phyloP scores from a whole-genome alignment of 495 filamentous ascomycete species.

The Penicillium coprophilum region DNA sequence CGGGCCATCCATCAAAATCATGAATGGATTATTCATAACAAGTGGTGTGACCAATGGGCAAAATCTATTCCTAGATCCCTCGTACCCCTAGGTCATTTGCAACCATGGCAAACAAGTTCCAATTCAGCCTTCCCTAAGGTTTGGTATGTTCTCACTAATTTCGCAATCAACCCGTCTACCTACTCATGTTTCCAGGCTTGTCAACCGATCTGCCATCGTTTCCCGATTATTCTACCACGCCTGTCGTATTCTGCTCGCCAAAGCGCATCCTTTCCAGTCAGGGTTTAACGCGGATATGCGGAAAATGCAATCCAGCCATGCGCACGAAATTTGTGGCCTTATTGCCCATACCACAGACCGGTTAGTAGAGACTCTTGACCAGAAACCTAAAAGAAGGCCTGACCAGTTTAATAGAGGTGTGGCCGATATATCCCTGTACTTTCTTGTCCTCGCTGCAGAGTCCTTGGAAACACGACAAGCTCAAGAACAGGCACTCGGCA shows the following conservation, averaged over 20 bases:
- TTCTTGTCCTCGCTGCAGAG: constrained; percentile 76
- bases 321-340: constrained; percentile 83
- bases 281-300: constrained; percentile 60
- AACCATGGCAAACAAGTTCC: constrained; percentile 62
- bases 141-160: constrained; percentile 58
- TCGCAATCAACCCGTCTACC: constrained; percentile 3
- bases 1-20: constrained; percentile 61
- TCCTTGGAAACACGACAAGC: constrained; percentile 65
- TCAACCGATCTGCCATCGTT: constrained; percentile 76
- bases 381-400: not conserved
- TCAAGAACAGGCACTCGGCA: constrained; percentile 79
- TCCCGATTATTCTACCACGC: constrained; percentile 92
- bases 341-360: constrained; percentile 78
- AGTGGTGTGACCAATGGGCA: constrained; percentile 79
- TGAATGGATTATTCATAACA: constrained; percentile 75
- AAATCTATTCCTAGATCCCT: constrained; percentile 76
- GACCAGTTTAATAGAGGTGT: constrained; percentile 54
- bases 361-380: constrained; percentile 28
- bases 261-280: constrained; percentile 68
- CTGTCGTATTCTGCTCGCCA: constrained; percentile 73
- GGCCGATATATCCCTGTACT: constrained; percentile 71
- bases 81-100: constrained; percentile 77
- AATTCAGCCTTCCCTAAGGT: constrained; percentile 84
- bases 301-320: constrained; percentile 65
- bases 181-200: constrained; percentile 56